Evolutionary conservation across 2,329 filamentous ascomycete genomes (phyloP).

Genomic region (Penicillium sp.): DNA sequence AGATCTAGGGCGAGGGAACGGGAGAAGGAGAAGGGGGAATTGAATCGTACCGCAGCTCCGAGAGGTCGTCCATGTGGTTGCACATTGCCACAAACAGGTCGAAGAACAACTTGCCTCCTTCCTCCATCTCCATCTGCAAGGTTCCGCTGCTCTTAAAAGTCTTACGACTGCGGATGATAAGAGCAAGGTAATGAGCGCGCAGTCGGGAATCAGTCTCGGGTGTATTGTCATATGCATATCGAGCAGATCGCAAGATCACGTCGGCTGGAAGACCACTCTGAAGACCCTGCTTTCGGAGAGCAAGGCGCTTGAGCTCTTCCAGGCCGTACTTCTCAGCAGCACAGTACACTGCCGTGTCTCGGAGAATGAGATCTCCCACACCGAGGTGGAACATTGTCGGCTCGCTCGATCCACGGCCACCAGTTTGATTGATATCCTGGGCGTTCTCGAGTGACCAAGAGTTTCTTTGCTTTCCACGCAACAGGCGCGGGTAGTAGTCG

Average conservation of each 20-base stretch:
- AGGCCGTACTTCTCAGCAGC: constrained; percentile 82
- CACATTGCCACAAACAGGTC: constrained; percentile 97
- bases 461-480: constrained; percentile 76
- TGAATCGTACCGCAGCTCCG: constrained; percentile 65
- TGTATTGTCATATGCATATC: constrained; percentile 92
- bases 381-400: constrained; percentile 69
- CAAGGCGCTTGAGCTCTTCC: constrained; percentile 82
- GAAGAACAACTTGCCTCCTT: constrained; percentile 90
- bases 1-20: constrained; percentile 6
- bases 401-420: constrained; percentile 57
- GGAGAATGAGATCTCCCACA: constrained; percentile 67
- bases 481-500: constrained; percentile 82
- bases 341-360: constrained; percentile 92
- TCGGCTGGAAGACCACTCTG: constrained; percentile 86
- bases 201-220: constrained; percentile 85
- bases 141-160: constrained; percentile 97
- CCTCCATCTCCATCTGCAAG: constrained; percentile 98
- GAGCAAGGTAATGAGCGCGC: constrained; percentile 90
- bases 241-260: constrained; percentile 81
- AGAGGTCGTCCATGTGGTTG: constrained; percentile 94
- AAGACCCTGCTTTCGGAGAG: constrained; percentile 87
- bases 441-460: constrained; percentile 81
- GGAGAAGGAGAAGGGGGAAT: not conserved
- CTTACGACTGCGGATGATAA: constrained; percentile 94
- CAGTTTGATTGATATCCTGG: constrained; percentile 46